Conservation (phyloP, 192 early-diverging fungal genomes). For the Backusella tarrabulga region DNA sequence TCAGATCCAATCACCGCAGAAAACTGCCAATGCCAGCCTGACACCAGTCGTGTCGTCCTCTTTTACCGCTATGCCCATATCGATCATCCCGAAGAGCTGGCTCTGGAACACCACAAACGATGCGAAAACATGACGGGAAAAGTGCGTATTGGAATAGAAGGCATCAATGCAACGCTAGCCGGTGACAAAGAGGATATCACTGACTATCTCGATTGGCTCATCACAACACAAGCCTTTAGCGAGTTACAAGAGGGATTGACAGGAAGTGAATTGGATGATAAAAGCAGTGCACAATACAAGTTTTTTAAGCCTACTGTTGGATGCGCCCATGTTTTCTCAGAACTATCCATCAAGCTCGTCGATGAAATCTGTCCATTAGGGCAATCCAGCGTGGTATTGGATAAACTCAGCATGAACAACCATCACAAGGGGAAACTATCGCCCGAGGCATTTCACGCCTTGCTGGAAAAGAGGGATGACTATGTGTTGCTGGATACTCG, state of each 20-base stretch:
- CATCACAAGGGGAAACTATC: conserved; percentile 41
- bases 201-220: conserved; percentile 47
- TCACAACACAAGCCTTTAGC: conserved; percentile 10
- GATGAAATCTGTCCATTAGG: conserved; percentile 68
- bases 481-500: conserved; percentile 55
- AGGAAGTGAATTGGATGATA: not conserved
- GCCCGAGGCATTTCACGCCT: conserved; percentile 53
- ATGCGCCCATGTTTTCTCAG: conserved; percentile 62
- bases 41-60: conserved; percentile 42
- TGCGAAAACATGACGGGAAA: conserved; percentile 44
- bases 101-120: conserved; percentile 38
- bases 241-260: not conserved
- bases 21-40: conserved; percentile 36
- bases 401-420: conserved; percentile 8
- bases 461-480: conserved; percentile 27
- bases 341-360: conserved; percentile 55
- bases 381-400: conserved; percentile 34
- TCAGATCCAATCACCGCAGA: conserved; percentile 44
- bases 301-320: conserved; percentile 70
- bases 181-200: conserved; percentile 41
- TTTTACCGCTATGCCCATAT: conserved; percentile 48
- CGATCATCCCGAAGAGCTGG: conserved; percentile 34
- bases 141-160: conserved; percentile 55
- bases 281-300: not conserved
- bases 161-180: conserved; percentile 66